A percentile compares a stretch with the other conserved stretches of the same genome.
These are phyloP conservation scores for Ophiostoma himal-ulmi DNA, from an alignment of 2,329 filamentous ascomycete genomes.

Conservation along the genomic window DNA sequence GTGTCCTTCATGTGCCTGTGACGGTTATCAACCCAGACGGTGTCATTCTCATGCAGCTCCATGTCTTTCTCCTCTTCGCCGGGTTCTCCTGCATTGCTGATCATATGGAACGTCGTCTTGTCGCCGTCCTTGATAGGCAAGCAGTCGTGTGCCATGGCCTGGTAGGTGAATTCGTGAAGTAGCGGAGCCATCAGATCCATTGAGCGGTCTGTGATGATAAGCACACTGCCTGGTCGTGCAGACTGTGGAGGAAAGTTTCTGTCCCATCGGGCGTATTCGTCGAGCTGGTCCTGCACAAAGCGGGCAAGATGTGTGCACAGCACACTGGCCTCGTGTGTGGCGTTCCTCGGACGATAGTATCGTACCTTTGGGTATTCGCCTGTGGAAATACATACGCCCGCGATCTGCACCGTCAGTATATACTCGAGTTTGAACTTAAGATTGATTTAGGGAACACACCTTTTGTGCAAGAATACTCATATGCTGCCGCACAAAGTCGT, in stretches of 20 bases:
- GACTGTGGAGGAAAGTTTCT: conserved; percentile 76
- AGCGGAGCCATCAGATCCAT: conserved; percentile 88
- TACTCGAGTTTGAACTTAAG: neutral
- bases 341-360: conserved; percentile 72
- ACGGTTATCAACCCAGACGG: conserved; percentile 90
- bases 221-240: conserved; percentile 69
- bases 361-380: conserved; percentile 91
- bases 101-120: conserved; percentile 78
- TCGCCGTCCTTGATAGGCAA: conserved; percentile 82
- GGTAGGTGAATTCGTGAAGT: conserved; percentile 95
- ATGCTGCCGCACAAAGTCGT: conserved; percentile 73
- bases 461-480: conserved; percentile 83
- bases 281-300: conserved; percentile 86
- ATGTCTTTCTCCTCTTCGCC: conserved; percentile 80
- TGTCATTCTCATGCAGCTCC: conserved; percentile 84
- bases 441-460: conserved; percentile 44
- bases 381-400: conserved; percentile 81
- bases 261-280: conserved; percentile 80
- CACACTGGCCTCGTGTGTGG: conserved; percentile 80
- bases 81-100: conserved; percentile 65
- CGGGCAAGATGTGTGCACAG: conserved; percentile 81
- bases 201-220: conserved; percentile 83
- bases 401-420: conserved; percentile 50
- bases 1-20: conserved; percentile 98
- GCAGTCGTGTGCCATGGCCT: conserved; percentile 95